Evolutionary conservation across 495 filamentous ascomycete genomes (phyloP).

Genomic region (Hypoxylon crocopeplum): DNA sequence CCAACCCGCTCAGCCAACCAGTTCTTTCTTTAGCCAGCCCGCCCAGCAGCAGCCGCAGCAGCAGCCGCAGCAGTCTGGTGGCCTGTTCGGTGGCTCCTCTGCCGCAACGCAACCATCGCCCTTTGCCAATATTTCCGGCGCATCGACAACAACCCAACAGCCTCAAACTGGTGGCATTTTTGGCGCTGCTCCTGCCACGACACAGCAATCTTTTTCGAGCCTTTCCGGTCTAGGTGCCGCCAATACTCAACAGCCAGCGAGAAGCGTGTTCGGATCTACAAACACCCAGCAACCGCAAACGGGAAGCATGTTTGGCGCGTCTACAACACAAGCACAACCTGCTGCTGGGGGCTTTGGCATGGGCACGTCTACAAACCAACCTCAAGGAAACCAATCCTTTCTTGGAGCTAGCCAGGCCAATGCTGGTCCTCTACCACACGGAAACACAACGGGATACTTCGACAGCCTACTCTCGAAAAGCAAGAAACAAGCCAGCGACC

Average conservation of each 20-base stretch:
- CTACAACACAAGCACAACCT: constrained; percentile 18
- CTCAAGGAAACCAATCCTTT: constrained; percentile 21
- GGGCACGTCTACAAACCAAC: constrained; percentile 16
- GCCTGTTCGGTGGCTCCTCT: not conserved
- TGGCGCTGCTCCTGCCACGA: not conserved
- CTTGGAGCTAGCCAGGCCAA: constrained; percentile 31
- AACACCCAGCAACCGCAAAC: constrained; percentile 28
- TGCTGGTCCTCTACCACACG: constrained; percentile 24
- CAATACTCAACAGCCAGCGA: constrained; percentile 16
- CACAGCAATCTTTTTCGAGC: constrained; percentile 3
- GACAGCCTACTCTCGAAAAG: constrained; percentile 84
- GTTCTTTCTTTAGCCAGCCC: constrained; percentile 12
- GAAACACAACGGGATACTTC: constrained; percentile 73
- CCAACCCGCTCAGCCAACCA: constrained; percentile 2
- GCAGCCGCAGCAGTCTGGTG: constrained; percentile 4
- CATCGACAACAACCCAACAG: no score
- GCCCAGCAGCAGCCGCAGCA: constrained; percentile 10
- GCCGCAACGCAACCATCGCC: no score
- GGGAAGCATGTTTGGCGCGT: constrained; percentile 27
- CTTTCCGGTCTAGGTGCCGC: constrained; percentile 2
- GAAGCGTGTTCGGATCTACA: constrained; percentile 10
- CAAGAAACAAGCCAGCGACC: constrained; percentile 64
- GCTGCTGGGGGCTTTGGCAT: constrained; percentile 14
- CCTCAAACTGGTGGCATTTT: constrained; percentile 8
- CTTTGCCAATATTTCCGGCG: no score